phyloP scores from a whole-genome alignment of 2,329 filamentous ascomycete genomes.

The Nemania abortiva region DNA sequence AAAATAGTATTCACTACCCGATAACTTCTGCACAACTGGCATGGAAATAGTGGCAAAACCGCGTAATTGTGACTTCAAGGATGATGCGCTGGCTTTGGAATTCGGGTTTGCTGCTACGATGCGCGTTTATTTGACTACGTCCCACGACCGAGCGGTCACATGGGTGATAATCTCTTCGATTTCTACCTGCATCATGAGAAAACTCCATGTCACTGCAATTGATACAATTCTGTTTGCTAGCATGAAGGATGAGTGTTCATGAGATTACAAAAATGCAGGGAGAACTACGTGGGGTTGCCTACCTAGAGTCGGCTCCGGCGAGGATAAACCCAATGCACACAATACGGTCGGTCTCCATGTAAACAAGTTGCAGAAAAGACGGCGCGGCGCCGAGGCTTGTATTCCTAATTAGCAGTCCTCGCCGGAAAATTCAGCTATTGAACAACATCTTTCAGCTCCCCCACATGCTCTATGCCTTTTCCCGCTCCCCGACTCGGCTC shows the following conservation, averaged over 20 bases:
- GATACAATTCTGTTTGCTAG: not conserved
- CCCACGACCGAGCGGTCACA: too few relatives aligned
- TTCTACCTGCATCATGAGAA: not conserved
- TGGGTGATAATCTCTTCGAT: not conserved
- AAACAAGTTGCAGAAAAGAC: not conserved
- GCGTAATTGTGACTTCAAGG: too few relatives aligned
- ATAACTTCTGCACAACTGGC: too few relatives aligned
- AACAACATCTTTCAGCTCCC: not conserved
- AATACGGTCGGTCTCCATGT: not conserved
- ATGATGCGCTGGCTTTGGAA: too few relatives aligned
- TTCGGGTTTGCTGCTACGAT: too few relatives aligned
- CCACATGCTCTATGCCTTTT: not conserved
- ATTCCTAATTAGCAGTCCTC: not conserved
- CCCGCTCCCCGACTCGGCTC: constrained; percentile 18
- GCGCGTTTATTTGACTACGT: too few relatives aligned
- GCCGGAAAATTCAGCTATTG: not conserved
- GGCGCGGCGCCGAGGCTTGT: not conserved
- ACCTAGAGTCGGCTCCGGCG: too few relatives aligned
- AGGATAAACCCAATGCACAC: not conserved
- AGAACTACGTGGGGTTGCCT: too few relatives aligned
- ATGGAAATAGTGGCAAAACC: too few relatives aligned
- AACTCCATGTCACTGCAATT: not conserved
- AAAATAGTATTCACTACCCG: too few relatives aligned
- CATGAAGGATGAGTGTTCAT: too few relatives aligned
- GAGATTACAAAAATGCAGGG: too few relatives aligned